These are phyloP conservation scores for Edaphochlamys debaryana DNA, from an alignment of 139 green algal species.

Conservation along the genomic window DNA sequence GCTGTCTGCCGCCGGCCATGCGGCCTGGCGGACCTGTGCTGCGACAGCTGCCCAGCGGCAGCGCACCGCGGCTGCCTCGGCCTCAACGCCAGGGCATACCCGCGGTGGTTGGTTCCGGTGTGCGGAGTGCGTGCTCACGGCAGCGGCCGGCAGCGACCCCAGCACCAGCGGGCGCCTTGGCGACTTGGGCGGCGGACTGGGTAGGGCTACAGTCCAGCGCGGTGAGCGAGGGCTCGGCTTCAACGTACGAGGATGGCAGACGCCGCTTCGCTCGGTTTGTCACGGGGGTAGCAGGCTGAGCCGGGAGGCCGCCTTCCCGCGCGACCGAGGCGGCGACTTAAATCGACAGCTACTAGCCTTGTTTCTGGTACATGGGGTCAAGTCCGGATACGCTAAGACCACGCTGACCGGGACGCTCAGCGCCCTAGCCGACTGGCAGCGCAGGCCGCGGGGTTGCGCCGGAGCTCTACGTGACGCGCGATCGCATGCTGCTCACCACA, in stretches of 20 bases:
- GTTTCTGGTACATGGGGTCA: background rate
- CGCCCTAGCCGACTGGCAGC: slow-evolving; percentile 1
- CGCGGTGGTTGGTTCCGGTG: slow-evolving; percentile 11
- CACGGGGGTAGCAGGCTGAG: background rate
- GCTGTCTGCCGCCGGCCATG: background rate
- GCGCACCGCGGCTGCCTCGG: background rate
- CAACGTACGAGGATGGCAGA: background rate
- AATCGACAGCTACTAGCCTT: background rate
- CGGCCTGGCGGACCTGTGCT: background rate
- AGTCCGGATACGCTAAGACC: no score
- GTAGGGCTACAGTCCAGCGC: background rate
- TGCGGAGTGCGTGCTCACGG: background rate
- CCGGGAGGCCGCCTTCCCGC: background rate
- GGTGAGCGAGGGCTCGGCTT: background rate
- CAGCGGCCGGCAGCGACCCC: background rate
- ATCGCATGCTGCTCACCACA: background rate
- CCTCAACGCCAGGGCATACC: background rate
- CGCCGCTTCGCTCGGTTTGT: background rate
- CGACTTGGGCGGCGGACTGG: background rate
- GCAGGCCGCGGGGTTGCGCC: background rate
- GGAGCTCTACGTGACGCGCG: background rate
- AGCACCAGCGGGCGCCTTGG: background rate
- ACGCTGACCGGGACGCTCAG: background rate
- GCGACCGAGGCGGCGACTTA: background rate
- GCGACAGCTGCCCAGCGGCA: background rate